Evolutionary conservation across 352 stramenopile genomes (phyloP), one percentile per base, ranked within the genome.

Genomic region (Globisporangium rhizosaccharum): DNA sequence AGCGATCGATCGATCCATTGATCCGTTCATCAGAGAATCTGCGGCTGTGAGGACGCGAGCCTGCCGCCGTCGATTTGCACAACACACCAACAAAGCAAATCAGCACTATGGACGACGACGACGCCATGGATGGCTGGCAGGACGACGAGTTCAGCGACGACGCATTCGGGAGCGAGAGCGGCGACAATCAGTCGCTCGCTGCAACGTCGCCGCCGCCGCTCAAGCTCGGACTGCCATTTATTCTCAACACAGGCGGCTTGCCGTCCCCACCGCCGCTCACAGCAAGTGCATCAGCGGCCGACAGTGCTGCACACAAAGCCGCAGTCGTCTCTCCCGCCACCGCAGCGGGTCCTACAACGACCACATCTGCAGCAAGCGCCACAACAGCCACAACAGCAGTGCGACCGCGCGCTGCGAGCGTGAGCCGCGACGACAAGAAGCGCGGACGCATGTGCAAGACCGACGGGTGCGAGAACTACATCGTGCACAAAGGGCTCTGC

Each of bases 401-500:
- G 5, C 3, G 17, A 5, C 33, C 36, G 51, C 30, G 25, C 30
- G 18, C 18, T n/a, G 28, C 41, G 15, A 42, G 57, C 15, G 18
- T 26, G 25, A 63, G 25, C 15, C 46, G 42, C 14, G 57, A 57
- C 11, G 57, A 63, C 20, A 63, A 63, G n/a, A 63, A 63, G 51
- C 57, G 57, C 41, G 57, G 57, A 5, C 48, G 62, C 37, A 61
- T 59, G 53, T 68, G 62, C 47, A 62, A 53, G 20, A 56, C 53
- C 25, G 51, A 56, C 10, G 62, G 54, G 42, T 68, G 62, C 57
- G 49, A 45, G 11, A 68, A 65, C 57, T 65, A 68, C 47, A 68
- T 59, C 23, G 61, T 68, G 18, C 56, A 65, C 62, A 68, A 68
- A 37, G 62, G 62, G 12, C 53, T 65, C 30, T 68, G 62, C 39